Evolutionary conservation across 1,284 basidiomycete genomes (phyloP).

Genomic region (Ustilago nuda): DNA sequence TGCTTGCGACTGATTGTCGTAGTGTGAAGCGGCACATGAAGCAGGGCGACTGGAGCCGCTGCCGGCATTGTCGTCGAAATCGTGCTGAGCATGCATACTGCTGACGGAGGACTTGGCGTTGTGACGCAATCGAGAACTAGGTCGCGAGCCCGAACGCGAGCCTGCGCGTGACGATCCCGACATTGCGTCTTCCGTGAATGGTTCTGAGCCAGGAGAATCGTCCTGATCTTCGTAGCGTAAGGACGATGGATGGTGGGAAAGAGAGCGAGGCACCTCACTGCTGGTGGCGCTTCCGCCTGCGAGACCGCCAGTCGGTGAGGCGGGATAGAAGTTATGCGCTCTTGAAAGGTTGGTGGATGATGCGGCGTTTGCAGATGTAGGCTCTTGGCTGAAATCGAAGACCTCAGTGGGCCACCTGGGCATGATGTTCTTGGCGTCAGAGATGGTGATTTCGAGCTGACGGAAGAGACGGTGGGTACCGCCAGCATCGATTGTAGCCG

Average conservation of each 20-base stretch:
- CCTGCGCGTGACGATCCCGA: slow-evolving; percentile 41
- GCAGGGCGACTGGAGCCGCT: slow-evolving; percentile 34
- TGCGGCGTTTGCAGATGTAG: neutral
- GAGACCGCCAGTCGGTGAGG: slow-evolving; percentile 14
- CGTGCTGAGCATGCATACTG: slow-evolving; percentile 25
- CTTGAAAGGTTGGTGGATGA: slow-evolving; percentile 7
- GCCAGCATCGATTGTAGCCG: slow-evolving; percentile 21
- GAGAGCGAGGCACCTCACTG: slow-evolving; percentile 24
- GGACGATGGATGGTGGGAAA: slow-evolving; percentile 20
- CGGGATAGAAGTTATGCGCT: slow-evolving; percentile 3
- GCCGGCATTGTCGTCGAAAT: slow-evolving; percentile 19
- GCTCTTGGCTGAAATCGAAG: slow-evolving; percentile 13
- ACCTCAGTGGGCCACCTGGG: slow-evolving; percentile 39
- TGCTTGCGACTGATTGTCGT: slow-evolving; percentile 17
- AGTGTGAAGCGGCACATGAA: slow-evolving; percentile 24
- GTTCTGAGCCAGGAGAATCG: slow-evolving; percentile 33
- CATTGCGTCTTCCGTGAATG: slow-evolving; percentile 22
- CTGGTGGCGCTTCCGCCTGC: neutral
- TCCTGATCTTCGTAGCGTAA: slow-evolving; percentile 21
- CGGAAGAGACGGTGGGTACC: slow-evolving; percentile 56
- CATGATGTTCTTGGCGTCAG: slow-evolving; percentile 53
- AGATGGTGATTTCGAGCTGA: slow-evolving; percentile 58
- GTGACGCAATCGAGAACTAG: slow-evolving; percentile 35
- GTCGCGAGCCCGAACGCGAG: slow-evolving; percentile 34
- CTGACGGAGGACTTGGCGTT: slow-evolving; percentile 30